Evolutionary conservation across 2,329 filamentous ascomycete genomes (phyloP).

Genomic region (Xylariaceae sp.): DNA sequence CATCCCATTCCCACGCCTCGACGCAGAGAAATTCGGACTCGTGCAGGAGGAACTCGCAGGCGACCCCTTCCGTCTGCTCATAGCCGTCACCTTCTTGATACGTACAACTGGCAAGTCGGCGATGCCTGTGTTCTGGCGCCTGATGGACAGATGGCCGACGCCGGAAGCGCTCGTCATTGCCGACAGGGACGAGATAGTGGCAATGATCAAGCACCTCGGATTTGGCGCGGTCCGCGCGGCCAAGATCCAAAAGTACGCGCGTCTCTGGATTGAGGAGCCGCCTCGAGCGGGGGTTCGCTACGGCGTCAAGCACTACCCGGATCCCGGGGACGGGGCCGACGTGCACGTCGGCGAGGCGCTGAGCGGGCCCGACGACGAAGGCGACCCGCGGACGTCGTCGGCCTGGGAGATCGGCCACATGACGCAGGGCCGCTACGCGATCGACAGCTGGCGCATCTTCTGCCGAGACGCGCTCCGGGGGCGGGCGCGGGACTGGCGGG

Average conservation of each 20-base stretch:
- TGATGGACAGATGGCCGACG: slow-evolving; percentile 63
- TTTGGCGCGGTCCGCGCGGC: slow-evolving; percentile 60
- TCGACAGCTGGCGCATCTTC: slow-evolving; percentile 92
- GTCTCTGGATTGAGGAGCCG: slow-evolving; percentile 56
- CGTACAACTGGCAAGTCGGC: slow-evolving; percentile 67
- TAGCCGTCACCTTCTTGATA: slow-evolving; percentile 80
- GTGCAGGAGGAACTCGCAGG: slow-evolving; percentile 73
- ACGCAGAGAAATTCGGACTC: slow-evolving; percentile 60
- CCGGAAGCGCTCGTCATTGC: slow-evolving; percentile 54
- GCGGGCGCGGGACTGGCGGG: slow-evolving; percentile 58
- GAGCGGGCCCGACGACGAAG: slow-evolving; percentile 11
- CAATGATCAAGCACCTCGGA: slow-evolving; percentile 62
- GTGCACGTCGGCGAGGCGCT: slow-evolving; percentile 3
- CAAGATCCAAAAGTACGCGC: slow-evolving; percentile 63
- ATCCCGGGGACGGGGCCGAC: slow-evolving; percentile 20
- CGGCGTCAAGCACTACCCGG: slow-evolving; percentile 40
- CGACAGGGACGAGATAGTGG: slow-evolving; percentile 45
- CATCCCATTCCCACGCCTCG: slow-evolving; percentile 61
- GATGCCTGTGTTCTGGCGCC: slow-evolving; percentile 64
- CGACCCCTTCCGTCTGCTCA: slow-evolving; percentile 71
- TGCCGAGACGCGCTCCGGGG: slow-evolving; percentile 72
- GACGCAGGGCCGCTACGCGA: slow-evolving; percentile 72
- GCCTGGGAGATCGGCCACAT: slow-evolving; percentile 83
- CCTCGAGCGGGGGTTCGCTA: slow-evolving; percentile 52
- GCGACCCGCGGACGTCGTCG: slow-evolving; percentile 15